A percentile compares a stretch with the other conserved stretches of the same genome.
These are phyloP conservation scores for Neovahlkampfia damariscottae DNA, from an alignment of 78 protist genomes.

Conservation along the genomic window DNA sequence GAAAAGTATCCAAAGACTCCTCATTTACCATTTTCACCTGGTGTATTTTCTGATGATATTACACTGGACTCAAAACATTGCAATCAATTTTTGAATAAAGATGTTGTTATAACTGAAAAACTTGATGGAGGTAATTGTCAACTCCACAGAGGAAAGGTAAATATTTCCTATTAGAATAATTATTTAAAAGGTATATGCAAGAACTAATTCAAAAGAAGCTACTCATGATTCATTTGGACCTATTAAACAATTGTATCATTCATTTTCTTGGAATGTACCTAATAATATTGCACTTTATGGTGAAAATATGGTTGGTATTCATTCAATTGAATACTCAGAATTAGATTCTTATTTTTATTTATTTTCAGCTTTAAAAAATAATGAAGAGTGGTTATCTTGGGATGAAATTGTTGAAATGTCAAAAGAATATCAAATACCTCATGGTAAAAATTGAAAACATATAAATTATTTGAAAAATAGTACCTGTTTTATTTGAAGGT, in stretches of 20 bases:
- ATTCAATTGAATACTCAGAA: slow-evolving; percentile 14
- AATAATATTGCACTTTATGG: slow-evolving; percentile 8
- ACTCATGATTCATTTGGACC: slow-evolving; percentile 1
- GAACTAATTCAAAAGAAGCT: slow-evolving; percentile 19
- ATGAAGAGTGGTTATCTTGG: not conserved
- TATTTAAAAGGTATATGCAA: slow-evolving; percentile 27
- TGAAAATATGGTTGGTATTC: slow-evolving; percentile 29
- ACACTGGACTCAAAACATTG: not conserved
- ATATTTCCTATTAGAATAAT: too few relatives aligned
- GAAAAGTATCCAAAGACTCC: slow-evolving; percentile 23
- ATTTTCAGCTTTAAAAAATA: not conserved
- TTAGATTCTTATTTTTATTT: slow-evolving; percentile 1
- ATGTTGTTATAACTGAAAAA: slow-evolving; percentile 22
- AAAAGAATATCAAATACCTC: not conserved
- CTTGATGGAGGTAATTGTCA: slow-evolving; percentile 32
- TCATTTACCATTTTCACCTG: slow-evolving; percentile 26
- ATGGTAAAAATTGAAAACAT: not conserved
- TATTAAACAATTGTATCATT: slow-evolving; percentile 6
- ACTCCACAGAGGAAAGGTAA: not conserved
- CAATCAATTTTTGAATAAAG: not conserved
- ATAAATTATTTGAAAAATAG: not conserved
- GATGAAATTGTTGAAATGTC: not conserved
- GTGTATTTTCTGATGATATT: slow-evolving; percentile 16
- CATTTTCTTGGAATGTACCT: not conserved
- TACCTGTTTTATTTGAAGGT: slow-evolving; percentile 15